Conservation (phyloP, 2,329 filamentous ascomycete species). For the Raffaelea deltoideospora region DNA sequence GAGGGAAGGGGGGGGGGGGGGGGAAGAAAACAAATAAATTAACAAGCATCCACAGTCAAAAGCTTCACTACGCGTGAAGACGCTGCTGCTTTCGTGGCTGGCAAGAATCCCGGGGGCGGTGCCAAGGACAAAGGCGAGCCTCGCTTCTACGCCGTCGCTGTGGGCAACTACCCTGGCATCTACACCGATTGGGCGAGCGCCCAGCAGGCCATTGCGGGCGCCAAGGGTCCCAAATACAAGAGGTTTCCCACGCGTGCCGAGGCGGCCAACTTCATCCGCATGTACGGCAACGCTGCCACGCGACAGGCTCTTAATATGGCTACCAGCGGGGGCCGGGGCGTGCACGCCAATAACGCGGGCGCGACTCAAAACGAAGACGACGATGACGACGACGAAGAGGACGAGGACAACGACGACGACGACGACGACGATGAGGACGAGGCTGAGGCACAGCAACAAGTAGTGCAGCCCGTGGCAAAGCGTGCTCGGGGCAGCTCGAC, state of each 20-base stretch:
- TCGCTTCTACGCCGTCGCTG: slow-evolving; percentile 45
- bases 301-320: slow-evolving; percentile 22
- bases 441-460: slow-evolving; percentile 17
- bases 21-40: no score
- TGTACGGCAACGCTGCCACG: slow-evolving; percentile 27
- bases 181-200: slow-evolving; percentile 54
- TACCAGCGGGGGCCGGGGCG: neutral
- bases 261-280: slow-evolving; percentile 60
- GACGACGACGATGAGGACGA: slow-evolving; percentile 16
- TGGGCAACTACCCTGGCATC: slow-evolving; percentile 42
- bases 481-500: slow-evolving; percentile 15
- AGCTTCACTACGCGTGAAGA: slow-evolving; percentile 60
- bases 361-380: slow-evolving; percentile 14
- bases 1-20: no score
- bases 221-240: slow-evolving; percentile 54
- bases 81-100: slow-evolving; percentile 62
- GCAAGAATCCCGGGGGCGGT: slow-evolving; percentile 30
- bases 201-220: slow-evolving; percentile 57
- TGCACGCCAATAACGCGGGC: slow-evolving; percentile 7
- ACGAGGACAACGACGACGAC: slow-evolving; percentile 10
- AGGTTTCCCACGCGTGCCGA: slow-evolving; percentile 54
- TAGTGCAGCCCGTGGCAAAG: slow-evolving; percentile 19
- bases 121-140: slow-evolving; percentile 22
- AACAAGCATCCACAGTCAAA: slow-evolving; percentile 42
- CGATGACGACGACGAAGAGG: slow-evolving; percentile 14